These are phyloP conservation scores for Aschersonia sp. DNA, from an alignment of 2,329 filamentous ascomycete species.

Conservation along the genomic window DNA sequence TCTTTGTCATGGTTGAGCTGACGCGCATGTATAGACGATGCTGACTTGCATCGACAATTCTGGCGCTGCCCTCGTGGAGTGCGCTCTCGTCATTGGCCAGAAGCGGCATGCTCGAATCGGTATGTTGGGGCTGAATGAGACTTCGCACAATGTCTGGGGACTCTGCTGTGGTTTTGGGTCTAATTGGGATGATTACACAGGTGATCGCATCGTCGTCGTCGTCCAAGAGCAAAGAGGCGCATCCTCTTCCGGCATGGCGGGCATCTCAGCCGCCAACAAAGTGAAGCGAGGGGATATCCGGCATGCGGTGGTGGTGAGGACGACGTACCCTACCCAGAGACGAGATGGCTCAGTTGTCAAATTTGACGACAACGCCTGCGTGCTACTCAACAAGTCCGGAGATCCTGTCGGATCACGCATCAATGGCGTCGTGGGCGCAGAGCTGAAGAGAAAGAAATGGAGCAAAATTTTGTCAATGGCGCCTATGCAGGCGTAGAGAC, in stretches of 20 bases:
- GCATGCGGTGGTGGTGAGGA: conserved; percentile 89
- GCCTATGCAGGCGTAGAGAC: conserved; percentile 44
- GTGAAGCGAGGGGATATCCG: conserved; percentile 93
- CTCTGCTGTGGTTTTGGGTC: not conserved
- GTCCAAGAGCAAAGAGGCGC: conserved; percentile 90
- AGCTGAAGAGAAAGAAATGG: conserved; percentile 88
- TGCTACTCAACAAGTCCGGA: conserved; percentile 90
- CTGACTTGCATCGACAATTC: conserved; percentile 99
- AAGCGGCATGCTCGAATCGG: conserved; percentile 81
- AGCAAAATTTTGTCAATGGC: conserved; percentile 96
- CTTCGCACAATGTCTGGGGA: not conserved
- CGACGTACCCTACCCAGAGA: conserved; percentile 72
- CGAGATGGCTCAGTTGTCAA: conserved; percentile 79
- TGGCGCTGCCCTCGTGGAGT: conserved; percentile 92
- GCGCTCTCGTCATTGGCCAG: conserved; percentile 81
- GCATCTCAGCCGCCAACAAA: conserved; percentile 66
- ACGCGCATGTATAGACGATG: conserved; percentile 56
- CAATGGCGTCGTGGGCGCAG: conserved; percentile 80
- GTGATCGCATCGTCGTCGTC: conserved; percentile 92
- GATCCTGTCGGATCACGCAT: conserved; percentile 89
- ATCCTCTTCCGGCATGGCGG: conserved; percentile 56
- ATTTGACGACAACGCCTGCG: conserved; percentile 97
- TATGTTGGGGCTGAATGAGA: conserved; percentile 25
- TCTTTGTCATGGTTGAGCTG: conserved; percentile 1
- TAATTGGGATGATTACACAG: conserved; percentile 28